These are phyloP conservation scores for Hanseniaspora mollemarum DNA, from an alignment of 805 yeast species.

Conservation along the genomic window DNA sequence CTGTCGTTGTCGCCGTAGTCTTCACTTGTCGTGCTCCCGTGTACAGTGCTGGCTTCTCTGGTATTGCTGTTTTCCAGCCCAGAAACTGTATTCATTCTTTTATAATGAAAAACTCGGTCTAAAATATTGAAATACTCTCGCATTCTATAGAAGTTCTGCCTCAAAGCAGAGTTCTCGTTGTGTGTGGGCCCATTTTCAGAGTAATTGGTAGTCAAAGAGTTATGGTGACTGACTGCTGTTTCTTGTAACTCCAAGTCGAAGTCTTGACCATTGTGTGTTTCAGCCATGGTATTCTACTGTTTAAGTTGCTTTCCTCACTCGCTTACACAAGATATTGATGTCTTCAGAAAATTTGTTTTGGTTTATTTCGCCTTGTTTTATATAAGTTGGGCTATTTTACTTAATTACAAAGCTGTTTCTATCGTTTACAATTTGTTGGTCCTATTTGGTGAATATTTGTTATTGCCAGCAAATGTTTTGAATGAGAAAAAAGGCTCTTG, in stretches of 20 bases:
- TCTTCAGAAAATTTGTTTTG: too few species aligned
- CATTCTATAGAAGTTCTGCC: constrained; percentile 18
- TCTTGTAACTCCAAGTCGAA: neutral
- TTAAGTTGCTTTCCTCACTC: too few species aligned
- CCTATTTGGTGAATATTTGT: too few species aligned
- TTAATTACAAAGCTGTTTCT: too few species aligned
- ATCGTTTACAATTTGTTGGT: too few species aligned
- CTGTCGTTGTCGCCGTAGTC: neutral
- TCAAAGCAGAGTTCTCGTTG: neutral
- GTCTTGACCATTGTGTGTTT: neutral
- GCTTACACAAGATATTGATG: too few species aligned
- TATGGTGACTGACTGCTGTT: neutral
- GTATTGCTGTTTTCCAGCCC: neutral
- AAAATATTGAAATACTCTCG: constrained; percentile 33
- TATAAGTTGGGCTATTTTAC: too few species aligned
- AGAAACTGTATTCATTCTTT: constrained; percentile 23
- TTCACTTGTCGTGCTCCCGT: constrained; percentile 4
- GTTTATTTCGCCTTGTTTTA: too few species aligned
- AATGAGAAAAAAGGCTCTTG: too few species aligned
- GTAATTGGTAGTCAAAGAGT: neutral
- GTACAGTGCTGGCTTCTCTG: neutral
- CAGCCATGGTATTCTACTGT: neutral
- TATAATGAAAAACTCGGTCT: constrained; percentile 29
- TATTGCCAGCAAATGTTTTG: too few species aligned
- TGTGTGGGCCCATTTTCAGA: neutral